Base-by-base conservation (phyloP, 1,284 basidiomycete genomes). In the Ceratobasidium sp. region DNA sequence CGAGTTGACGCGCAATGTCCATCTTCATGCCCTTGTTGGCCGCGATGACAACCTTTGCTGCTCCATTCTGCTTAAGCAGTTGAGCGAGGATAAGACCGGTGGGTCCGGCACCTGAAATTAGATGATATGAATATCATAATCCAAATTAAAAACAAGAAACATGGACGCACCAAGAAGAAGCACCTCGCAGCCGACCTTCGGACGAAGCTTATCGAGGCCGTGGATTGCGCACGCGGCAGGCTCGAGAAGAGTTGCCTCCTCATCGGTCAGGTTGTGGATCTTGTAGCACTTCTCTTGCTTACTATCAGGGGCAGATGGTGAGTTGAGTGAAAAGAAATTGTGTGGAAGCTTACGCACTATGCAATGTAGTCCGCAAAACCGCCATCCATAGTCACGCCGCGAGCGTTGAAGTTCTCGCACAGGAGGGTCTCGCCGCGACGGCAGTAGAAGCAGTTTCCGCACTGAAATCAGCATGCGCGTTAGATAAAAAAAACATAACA, bases 1-100 rank as follows among this genome's bases (percentile, higher is more conserved):
- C 85, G 35, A 95, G 85, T 76, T 92, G 81, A 78, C 88, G 88
- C 21, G 94, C 94, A 66, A 95, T 86, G 75, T 92, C 86, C 83
- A 90, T 94, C 84, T 96, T 96, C 80, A 94, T 88, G 72, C 93
- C 91, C 81, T 92, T 91, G 82, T 94, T 93, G 52, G 93, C 92
- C 9, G 91, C 92, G 71, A 94, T 87, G 49, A 91, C 89, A 54
- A 95, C 88, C 74, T 85, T 87, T 43, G 86, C 82, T 23, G 93
- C 93, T 64, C 93, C 93, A 77, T 94, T 94, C 50, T 92, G 83
- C 82, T 93, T 95, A 77, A 95, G 82, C 58, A 96, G 86, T 80
- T 96, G 94, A 1, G 94, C 90, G 55, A 96, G 86, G 76, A 95
- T 93, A 55, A 96, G 86, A 52, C 94, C 93, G 63, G 87, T 91